Conservation (phyloP, 495 filamentous ascomycete species). For the Penicillium bialowiezense region DNA sequence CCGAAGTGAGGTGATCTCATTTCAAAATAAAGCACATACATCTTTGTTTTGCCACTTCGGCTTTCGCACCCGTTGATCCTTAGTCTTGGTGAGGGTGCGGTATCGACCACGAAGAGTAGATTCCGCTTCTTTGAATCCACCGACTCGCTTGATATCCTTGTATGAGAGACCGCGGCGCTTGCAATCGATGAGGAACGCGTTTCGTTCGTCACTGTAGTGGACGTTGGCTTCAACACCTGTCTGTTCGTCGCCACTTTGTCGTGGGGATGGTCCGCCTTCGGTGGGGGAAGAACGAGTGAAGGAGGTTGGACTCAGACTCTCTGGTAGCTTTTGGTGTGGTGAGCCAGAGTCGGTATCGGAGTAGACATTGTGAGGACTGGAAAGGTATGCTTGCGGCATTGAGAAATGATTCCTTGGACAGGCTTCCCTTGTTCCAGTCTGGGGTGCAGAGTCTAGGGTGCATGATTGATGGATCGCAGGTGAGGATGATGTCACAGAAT, state of each 20-base stretch:
- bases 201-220: conserved; percentile 37
- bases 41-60: conserved; percentile 75
- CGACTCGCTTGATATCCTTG: conserved; percentile 67
- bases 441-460: not conserved
- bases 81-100: conserved; percentile 74
- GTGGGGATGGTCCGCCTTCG: not conserved
- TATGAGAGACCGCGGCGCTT: conserved; percentile 72
- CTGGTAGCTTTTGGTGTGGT: not conserved
- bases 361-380: not conserved
- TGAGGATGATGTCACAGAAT: too few relatives aligned
- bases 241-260: not conserved
- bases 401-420: not conserved
- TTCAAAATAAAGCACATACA: conserved; percentile 68
- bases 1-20: too few relatives aligned
- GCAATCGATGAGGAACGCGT: conserved; percentile 62
- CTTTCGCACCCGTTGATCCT: conserved; percentile 69
- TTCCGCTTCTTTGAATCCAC: conserved; percentile 73
- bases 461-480: not conserved
- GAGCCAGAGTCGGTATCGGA: not conserved
- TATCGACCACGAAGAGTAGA: conserved; percentile 82
- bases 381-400: not conserved
- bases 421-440: not conserved
- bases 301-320: not conserved
- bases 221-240: conserved; percentile 1
- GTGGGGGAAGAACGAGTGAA: not conserved